Evolutionary conservation across 257 asterid species (phyloP).

Genomic region (Forsythia suspensa): DNA sequence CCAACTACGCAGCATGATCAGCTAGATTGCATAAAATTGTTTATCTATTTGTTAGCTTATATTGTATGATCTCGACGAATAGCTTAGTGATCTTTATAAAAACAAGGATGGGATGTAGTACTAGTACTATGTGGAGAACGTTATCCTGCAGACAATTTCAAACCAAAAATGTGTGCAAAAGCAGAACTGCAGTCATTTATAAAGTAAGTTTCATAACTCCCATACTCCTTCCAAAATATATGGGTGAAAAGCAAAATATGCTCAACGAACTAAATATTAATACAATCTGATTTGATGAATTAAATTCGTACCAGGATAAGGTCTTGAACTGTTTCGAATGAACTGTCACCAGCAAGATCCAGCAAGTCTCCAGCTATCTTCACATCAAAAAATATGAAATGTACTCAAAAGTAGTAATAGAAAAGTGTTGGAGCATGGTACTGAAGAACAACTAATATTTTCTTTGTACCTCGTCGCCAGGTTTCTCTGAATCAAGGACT

Average conservation of each 20-base stretch:
- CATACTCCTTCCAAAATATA: neutral
- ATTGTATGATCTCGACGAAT: conserved; percentile 13
- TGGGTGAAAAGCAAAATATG: conserved; percentile 12
- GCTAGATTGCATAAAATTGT: conserved; percentile 9
- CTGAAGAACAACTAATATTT: conserved; percentile 21
- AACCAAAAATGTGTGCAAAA: neutral
- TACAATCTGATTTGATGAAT: conserved; percentile 4
- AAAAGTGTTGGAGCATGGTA: conserved; percentile 15
- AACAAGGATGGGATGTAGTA: neutral
- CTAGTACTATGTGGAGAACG: neutral
- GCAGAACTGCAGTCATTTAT: conserved; percentile 12
- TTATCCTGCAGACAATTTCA: conserved; percentile 2
- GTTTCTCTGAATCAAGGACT: conserved; percentile 90
- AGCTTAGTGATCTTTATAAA: conserved; percentile 12
- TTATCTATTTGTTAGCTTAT: conserved; percentile 3
- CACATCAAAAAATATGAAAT: conserved; percentile 25
- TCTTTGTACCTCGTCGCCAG: conserved; percentile 89
- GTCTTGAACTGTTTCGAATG: conserved; percentile 94
- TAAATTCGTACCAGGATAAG: conserved; percentile 65
- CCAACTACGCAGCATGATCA: conserved; percentile 6
- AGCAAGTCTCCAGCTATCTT: conserved; percentile 93
- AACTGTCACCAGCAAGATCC: conserved; percentile 95
- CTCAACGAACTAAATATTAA: conserved; percentile 11
- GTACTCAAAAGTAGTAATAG: conserved; percentile 18
- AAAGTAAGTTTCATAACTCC: conserved; percentile 1